These are phyloP conservation scores for Cenococcum geophilum DNA, from an alignment of 495 filamentous ascomycete species.

Conservation along the genomic window DNA sequence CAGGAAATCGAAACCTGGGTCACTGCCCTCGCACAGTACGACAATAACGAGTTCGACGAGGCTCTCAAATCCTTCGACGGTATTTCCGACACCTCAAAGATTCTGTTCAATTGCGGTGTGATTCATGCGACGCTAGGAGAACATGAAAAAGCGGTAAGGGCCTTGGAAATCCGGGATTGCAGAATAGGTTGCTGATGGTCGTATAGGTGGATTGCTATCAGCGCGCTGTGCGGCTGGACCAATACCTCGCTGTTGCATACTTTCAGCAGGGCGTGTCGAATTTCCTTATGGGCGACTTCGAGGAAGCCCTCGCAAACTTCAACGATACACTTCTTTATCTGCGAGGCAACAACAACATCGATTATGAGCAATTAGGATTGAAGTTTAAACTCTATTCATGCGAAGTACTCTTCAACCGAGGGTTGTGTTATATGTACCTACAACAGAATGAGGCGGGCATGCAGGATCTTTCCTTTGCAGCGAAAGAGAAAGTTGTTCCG, in stretches of 20 bases:
- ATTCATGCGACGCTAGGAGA: slow-evolving; percentile 97
- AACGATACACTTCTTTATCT: slow-evolving; percentile 96
- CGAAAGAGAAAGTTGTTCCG: slow-evolving; percentile 91
- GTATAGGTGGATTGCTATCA: slow-evolving; percentile 89
- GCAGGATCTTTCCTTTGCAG: slow-evolving; percentile 83
- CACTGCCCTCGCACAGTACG: slow-evolving; percentile 80
- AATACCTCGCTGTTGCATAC: slow-evolving; percentile 94
- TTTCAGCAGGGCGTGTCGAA: slow-evolving; percentile 99
- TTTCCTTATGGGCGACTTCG: slow-evolving; percentile 94
- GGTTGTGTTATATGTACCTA: slow-evolving; percentile 95
- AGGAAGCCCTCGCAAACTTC: slow-evolving; percentile 96
- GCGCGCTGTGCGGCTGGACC: slow-evolving; percentile 77
- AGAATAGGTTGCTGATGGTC: slow-evolving; percentile 14
- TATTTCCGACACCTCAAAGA: slow-evolving; percentile 96
- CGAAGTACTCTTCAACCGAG: slow-evolving; percentile 96
- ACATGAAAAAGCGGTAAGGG: slow-evolving; percentile 85
- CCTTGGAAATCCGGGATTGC: not conserved
- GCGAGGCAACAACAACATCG: slow-evolving; percentile 91
- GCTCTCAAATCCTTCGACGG: slow-evolving; percentile 72
- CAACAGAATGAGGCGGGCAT: slow-evolving; percentile 84
- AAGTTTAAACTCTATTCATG: slow-evolving; percentile 96
- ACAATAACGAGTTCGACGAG: slow-evolving; percentile 92
- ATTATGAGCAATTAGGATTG: slow-evolving; percentile 94
- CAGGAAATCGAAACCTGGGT: slow-evolving; percentile 99
- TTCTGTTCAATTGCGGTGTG: slow-evolving; percentile 96